phyloP scores from a whole-genome alignment of 768 basidiomycete genomes.

The Clathrus columnatus region DNA sequence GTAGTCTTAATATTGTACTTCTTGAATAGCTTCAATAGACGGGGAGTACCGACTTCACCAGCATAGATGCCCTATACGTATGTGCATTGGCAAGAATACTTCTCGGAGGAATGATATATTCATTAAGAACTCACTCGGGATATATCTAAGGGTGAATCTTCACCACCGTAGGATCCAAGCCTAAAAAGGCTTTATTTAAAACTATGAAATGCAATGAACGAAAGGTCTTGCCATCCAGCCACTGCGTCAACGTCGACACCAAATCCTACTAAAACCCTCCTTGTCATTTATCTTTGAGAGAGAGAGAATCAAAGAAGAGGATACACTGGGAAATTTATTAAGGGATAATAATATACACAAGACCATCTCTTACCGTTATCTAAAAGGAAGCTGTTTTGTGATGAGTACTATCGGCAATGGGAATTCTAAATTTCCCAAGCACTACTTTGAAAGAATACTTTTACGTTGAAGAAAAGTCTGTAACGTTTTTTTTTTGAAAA shows the following conservation, averaged over 20 bases:
- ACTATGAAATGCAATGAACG: not conserved
- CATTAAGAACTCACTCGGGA: constrained; percentile 44
- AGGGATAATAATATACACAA: too few relatives aligned
- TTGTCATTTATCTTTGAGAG: too few relatives aligned
- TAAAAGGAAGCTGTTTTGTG: too few relatives aligned
- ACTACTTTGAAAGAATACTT: too few relatives aligned
- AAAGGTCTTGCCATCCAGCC: constrained; percentile 44
- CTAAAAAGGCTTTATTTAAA: constrained; percentile 22
- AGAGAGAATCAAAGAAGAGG: not conserved
- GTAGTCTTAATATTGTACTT: constrained; percentile 63
- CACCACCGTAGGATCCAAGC: constrained; percentile 70
- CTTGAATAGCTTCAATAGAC: constrained; percentile 61
- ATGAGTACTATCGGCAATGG: too few relatives aligned
- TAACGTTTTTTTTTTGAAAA: too few relatives aligned
- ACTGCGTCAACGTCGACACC: constrained; percentile 75
- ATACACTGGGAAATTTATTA: too few relatives aligned
- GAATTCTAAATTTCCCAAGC: too few relatives aligned
- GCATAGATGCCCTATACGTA: constrained; percentile 53
- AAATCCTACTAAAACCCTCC: constrained; percentile 49
- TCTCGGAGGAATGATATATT: not conserved
- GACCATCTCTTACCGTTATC: too few relatives aligned
- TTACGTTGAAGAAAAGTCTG: too few relatives aligned
- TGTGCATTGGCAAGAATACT: not conserved
- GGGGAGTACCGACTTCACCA: constrained; percentile 62
- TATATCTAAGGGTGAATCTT: constrained; percentile 62